These are phyloP conservation scores for Conticribra weissflogii DNA, from an alignment of 108 stramenopile species.

Conservation along the genomic window DNA sequence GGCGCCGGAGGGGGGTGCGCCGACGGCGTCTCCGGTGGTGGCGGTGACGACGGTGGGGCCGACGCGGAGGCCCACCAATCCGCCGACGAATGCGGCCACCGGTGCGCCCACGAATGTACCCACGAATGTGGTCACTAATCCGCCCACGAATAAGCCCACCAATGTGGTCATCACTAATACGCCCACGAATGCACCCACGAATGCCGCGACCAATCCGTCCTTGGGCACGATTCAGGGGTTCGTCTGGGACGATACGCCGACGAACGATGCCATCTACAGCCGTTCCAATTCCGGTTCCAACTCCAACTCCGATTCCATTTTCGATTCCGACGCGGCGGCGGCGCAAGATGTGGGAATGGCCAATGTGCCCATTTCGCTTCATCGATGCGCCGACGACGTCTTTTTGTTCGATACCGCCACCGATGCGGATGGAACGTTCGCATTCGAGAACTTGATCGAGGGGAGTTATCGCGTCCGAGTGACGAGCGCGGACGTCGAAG, in stretches of 20 bases:
- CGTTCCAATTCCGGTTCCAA: no score
- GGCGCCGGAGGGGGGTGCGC: constrained; percentile 7
- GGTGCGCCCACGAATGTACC: background rate
- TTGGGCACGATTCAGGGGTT: background rate
- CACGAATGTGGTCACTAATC: background rate
- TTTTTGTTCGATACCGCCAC: background rate
- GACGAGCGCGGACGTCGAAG: background rate
- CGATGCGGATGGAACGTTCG: background rate
- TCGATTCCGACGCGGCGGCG: background rate
- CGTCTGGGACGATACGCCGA: background rate
- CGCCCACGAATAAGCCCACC: background rate
- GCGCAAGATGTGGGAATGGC: background rate
- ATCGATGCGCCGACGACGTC: background rate
- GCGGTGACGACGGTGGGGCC: background rate
- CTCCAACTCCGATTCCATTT: background rate
- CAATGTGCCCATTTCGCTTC: background rate
- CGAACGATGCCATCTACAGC: background rate
- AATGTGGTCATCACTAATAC: background rate
- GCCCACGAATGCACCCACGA: background rate
- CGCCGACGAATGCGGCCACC: background rate
- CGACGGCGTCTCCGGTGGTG: background rate
- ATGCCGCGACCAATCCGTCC: background rate
- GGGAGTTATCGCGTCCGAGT: background rate
- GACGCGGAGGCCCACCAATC: constrained; percentile 5
- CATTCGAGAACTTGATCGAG: background rate